These are phyloP conservation scores for Botrytis fabae DNA, from an alignment of 2,329 filamentous ascomycete species.

Conservation along the genomic window DNA sequence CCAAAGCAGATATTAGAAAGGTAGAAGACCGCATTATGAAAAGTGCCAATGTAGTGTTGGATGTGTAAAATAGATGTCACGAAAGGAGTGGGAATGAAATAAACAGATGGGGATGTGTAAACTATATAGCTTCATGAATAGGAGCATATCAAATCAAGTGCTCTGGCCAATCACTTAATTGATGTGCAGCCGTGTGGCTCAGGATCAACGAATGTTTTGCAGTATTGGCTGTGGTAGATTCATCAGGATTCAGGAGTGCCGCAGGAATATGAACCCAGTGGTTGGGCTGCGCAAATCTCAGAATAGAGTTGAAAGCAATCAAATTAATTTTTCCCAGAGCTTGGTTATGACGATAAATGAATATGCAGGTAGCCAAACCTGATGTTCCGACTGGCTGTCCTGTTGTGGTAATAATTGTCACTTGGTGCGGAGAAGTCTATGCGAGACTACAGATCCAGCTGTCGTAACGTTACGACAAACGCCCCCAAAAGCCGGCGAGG, in stretches of 20 bases:
- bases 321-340: not conserved
- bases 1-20: slow-evolving; percentile 29
- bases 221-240: not conserved
- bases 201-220: not conserved
- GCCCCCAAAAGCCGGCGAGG: not conserved
- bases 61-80: not conserved
- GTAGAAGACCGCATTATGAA: slow-evolving; percentile 31
- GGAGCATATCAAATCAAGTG: not conserved
- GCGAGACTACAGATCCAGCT: slow-evolving; percentile 7
- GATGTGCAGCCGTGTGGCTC: slow-evolving; percentile 4
- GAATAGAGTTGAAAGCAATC: slow-evolving; percentile 15
- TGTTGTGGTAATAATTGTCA: slow-evolving; percentile 20
- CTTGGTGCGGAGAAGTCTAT: slow-evolving; percentile 9
- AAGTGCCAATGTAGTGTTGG: not conserved
- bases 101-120: slow-evolving; percentile 22
- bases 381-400: slow-evolving; percentile 9
- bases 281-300: slow-evolving; percentile 7
- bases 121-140: slow-evolving; percentile 41
- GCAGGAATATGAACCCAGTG: slow-evolving; percentile 17
- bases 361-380: slow-evolving; percentile 27
- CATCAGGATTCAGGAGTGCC: slow-evolving; percentile 17
- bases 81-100: not conserved
- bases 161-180: not conserved
- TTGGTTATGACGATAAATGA: slow-evolving; percentile 15
- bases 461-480: slow-evolving; percentile 18